Evolutionary conservation across 2,329 filamentous ascomycete species (phyloP).

Genomic region (Monilinia laxa): DNA sequence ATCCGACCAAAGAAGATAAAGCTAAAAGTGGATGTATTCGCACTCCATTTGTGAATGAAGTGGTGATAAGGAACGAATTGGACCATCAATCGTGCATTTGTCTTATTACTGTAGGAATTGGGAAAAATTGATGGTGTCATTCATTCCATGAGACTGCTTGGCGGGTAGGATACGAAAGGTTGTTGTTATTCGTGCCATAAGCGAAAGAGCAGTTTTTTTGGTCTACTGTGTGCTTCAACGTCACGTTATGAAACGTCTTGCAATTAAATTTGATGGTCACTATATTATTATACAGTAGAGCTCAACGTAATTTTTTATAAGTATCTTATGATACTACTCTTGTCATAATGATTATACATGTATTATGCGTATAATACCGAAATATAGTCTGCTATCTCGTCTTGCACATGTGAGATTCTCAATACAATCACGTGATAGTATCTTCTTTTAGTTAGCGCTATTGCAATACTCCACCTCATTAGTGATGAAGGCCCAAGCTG

Average conservation of each 20-base stretch:
- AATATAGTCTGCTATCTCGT: no score
- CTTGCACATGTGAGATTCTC: no score
- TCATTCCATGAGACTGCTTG: neutral
- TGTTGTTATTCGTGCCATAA: neutral
- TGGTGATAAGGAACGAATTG: slow-evolving; percentile 2
- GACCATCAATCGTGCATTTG: neutral
- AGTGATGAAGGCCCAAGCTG: no score
- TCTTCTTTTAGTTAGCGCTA: no score
- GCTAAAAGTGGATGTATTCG: slow-evolving; percentile 9
- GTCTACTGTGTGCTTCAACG: neutral
- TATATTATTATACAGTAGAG: no score
- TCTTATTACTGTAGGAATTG: neutral
- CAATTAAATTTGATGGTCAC: no score
- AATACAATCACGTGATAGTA: no score
- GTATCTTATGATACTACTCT: no score
- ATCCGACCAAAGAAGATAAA: slow-evolving; percentile 3
- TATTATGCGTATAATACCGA: no score
- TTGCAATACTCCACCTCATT: no score
- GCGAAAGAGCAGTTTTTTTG: neutral
- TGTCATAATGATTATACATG: no score
- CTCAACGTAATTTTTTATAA: no score
- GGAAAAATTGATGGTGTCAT: neutral
- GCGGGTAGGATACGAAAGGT: neutral
- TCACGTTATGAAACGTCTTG: neutral
- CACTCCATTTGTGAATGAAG: neutral